Percentiles rank a stretch among this genome's conserved stretches.
These are phyloP conservation scores for Mycena albidolilacea DNA, from an alignment of 768 basidiomycete genomes.

Conservation along the genomic window DNA sequence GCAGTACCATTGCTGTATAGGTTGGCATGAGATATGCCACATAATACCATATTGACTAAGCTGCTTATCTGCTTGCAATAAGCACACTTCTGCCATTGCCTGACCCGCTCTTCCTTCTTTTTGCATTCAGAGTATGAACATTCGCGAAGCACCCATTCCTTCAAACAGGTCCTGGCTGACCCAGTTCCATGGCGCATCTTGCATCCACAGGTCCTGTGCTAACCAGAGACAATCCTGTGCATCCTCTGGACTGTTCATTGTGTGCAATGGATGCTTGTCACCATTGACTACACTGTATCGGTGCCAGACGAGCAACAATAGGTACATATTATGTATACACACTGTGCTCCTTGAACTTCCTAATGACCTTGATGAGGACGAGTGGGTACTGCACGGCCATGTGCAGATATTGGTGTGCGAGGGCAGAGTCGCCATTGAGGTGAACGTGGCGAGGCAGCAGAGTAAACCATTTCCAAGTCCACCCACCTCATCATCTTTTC, in stretches of 20 bases:
- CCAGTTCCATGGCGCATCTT: slow-evolving; percentile 60
- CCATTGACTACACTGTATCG: background rate
- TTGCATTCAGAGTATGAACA: background rate
- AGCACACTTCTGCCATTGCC: background rate
- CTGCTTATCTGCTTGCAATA: background rate
- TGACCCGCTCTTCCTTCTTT: slow-evolving; percentile 35
- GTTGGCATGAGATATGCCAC: background rate
- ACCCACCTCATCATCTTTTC: slow-evolving; percentile 17
- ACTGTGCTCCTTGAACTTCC: slow-evolving; percentile 40
- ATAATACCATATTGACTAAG: background rate
- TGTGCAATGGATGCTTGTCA: slow-evolving; percentile 19
- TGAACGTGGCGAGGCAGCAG: slow-evolving; percentile 61
- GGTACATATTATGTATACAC: background rate
- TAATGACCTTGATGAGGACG: slow-evolving; percentile 58
- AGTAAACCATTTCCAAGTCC: slow-evolving; percentile 48
- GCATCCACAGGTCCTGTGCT: slow-evolving; percentile 61
- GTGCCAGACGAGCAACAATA: background rate
- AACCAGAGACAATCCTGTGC: slow-evolving; percentile 64
- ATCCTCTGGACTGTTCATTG: slow-evolving; percentile 56
- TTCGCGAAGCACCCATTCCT: slow-evolving; percentile 44
- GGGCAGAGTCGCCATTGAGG: slow-evolving; percentile 55
- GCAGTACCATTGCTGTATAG: background rate
- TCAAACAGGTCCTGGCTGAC: slow-evolving; percentile 52
- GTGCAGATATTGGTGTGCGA: slow-evolving; percentile 57
- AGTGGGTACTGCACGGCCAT: slow-evolving; percentile 53